Conservation (phyloP, 805 yeast species). For the Metschnikowia similis region DNA sequence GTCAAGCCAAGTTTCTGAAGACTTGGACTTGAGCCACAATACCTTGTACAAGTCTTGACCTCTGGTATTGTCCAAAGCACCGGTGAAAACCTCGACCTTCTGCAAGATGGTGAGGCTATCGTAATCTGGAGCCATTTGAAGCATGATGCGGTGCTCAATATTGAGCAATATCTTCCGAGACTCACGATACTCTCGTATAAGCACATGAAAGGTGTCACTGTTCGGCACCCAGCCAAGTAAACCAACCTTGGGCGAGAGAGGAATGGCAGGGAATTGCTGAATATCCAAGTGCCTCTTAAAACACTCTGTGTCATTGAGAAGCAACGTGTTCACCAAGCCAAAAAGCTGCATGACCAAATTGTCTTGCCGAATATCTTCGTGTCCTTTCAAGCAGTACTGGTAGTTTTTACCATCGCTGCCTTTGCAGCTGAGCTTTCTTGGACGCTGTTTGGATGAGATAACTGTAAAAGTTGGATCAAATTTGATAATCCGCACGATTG, state of each 20-base stretch:
- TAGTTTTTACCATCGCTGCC: conserved; percentile 94
- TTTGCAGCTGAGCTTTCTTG: conserved; percentile 70
- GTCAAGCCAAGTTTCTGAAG: conserved; percentile 97
- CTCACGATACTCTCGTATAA: conserved; percentile 89
- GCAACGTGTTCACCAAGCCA: conserved; percentile 87
- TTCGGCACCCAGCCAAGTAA: conserved; percentile 96
- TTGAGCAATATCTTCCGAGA: conserved; percentile 83
- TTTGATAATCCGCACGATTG: conserved; percentile 62
- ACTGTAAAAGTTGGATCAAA: conserved; percentile 85
- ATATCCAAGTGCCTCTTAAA: conserved; percentile 93
- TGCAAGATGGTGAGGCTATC: conserved; percentile 84
- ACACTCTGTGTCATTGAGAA: conserved; percentile 89
- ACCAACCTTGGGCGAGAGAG: conserved; percentile 96
- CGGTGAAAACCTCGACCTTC: conserved; percentile 94
- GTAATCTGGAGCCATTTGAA: conserved; percentile 97
- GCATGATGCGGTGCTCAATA: conserved; percentile 92
- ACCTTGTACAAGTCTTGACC: conserved; percentile 96
- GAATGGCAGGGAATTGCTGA: conserved; percentile 89
- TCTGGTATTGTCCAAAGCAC: conserved; percentile 89
- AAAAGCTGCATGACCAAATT: conserved; percentile 96
- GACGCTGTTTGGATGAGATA: conserved; percentile 93
- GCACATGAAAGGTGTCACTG: conserved; percentile 91
- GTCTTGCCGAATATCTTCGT: conserved; percentile 97
- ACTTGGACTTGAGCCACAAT: conserved; percentile 91
- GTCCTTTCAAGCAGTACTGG: conserved; percentile 82